phyloP scores from a whole-genome alignment of 805 yeast genomes.

The Scheffersomyces ergatensis region DNA sequence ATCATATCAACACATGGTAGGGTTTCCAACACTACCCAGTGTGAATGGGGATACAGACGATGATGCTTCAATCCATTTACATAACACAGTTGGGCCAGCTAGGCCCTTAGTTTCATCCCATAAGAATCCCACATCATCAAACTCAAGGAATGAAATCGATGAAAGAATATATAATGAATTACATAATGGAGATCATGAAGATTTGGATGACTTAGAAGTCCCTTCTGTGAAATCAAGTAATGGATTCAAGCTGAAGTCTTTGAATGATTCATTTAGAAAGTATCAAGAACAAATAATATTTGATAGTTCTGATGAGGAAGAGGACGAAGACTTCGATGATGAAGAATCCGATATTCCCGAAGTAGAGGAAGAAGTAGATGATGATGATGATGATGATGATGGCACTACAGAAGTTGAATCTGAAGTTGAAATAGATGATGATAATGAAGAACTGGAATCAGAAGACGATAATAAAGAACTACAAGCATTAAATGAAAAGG shows the following conservation, averaged over 20 bases:
- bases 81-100: slow-evolving; percentile 36
- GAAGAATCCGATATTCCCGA: slow-evolving; percentile 6
- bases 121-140: neutral
- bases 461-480: slow-evolving; percentile 4
- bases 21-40: slow-evolving; percentile 35
- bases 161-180: slow-evolving; percentile 10
- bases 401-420: slow-evolving; percentile 7
- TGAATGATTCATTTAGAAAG: slow-evolving; percentile 3
- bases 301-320: neutral
- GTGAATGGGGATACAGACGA: slow-evolving; percentile 41
- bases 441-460: neutral
- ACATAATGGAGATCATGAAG: slow-evolving; percentile 5
- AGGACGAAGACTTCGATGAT: slow-evolving; percentile 9
- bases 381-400: slow-evolving; percentile 3
- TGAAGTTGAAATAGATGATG: slow-evolving; percentile 1
- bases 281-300: slow-evolving; percentile 1
- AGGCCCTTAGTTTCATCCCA: slow-evolving; percentile 22
- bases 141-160: slow-evolving; percentile 10
- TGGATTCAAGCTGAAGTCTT: neutral
- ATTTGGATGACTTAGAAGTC: slow-evolving; percentile 2
- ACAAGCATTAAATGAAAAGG: neutral
- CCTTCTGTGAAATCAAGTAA: too few species aligned
- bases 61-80: slow-evolving; percentile 39
- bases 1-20: slow-evolving; percentile 10
- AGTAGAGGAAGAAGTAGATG: neutral